These are phyloP conservation scores for Cystobasidium slooffiae DNA, from an alignment of 1,284 basidiomycete species.

Conservation along the genomic window DNA sequence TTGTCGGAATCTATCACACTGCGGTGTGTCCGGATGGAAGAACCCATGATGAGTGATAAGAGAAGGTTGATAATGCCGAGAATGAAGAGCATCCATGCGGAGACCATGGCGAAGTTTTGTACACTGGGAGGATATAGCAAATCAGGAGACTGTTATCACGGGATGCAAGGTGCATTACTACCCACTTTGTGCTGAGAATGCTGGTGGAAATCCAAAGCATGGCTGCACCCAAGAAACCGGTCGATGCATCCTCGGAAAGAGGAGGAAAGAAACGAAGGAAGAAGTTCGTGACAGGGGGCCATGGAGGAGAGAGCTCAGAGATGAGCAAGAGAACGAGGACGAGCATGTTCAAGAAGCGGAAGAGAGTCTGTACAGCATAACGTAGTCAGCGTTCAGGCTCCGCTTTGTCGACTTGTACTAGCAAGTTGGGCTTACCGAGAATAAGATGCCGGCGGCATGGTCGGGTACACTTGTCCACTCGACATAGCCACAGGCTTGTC, in stretches of 20 bases:
- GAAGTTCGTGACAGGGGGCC: constrained; percentile 44
- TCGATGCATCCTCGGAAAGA: constrained; percentile 46
- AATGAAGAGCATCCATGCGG: constrained; percentile 82
- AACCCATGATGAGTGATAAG: constrained; percentile 58
- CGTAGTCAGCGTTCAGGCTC: background rate
- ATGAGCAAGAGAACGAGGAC: constrained; percentile 47
- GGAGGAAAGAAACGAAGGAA: constrained; percentile 49
- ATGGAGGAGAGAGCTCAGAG: constrained; percentile 45
- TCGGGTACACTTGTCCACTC: constrained; percentile 46
- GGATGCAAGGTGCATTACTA: background rate
- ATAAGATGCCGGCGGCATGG: constrained; percentile 48
- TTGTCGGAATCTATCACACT: constrained; percentile 27
- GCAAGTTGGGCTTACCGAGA: constrained; percentile 43
- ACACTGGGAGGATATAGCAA: constrained; percentile 37
- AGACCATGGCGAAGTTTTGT: constrained; percentile 72
- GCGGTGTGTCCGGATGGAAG: constrained; percentile 23
- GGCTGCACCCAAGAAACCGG: constrained; percentile 47
- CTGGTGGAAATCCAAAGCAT: constrained; percentile 48
- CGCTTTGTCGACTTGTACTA: too few species aligned
- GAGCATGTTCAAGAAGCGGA: constrained; percentile 14
- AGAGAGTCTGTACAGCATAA: constrained; percentile 4
- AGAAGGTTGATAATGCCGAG: constrained; percentile 81
- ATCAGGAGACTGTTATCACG: background rate
- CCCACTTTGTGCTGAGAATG: constrained; percentile 44
- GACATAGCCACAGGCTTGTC: constrained; percentile 33